Base-by-base conservation (phyloP, 768 basidiomycete species). In the Suillus hirtellus region DNA sequence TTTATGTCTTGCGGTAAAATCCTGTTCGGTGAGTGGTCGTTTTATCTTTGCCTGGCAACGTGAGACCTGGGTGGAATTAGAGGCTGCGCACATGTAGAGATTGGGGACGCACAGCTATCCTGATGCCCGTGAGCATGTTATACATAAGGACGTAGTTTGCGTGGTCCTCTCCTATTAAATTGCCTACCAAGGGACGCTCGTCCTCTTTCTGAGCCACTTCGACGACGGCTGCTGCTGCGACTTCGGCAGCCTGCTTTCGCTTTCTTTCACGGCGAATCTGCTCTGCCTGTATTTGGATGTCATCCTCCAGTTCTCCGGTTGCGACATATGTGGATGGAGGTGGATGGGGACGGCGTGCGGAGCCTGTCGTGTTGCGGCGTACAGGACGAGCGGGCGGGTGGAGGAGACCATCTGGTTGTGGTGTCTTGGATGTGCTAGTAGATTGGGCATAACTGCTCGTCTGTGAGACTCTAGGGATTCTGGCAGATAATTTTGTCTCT, bases 71-170 rank as follows among this genome's bases (percentile, higher is more conserved):
- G 24, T 52, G 31, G 34, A 64, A 59, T 75, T 60, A 73, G 58
- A 47, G 56, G 42, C 59, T 63, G 40, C 65, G 19, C 35, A 47
- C 15, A 40, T 10, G 47, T 31, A 42, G 27, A 65, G 37, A 50
- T 38, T 66, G 24, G 19, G 27, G 14, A 82, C 90, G 72, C 69
- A 94, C 96, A 35, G 89, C 96, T 68, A 95, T 95, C 47, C 97
- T 86, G 65, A 99, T 99, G 5, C 97, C 97, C 4, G 97, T 99
- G 70, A 99, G 82, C 97, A 99, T 99, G 80, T 99, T 99, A 80
- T 99, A 99, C 97, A 99, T 99, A 71, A 99, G 79, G 63, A 99
- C 93, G 69, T 98, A 99, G 80, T 99, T 99, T 75, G 91, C 96
- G 77, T 99, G 97, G 70, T 88, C 96, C 74, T 98, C 96, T n/a